Base-by-base conservation (phyloP, 1,284 basidiomycete species). In the Moniliophthora roreri region DNA sequence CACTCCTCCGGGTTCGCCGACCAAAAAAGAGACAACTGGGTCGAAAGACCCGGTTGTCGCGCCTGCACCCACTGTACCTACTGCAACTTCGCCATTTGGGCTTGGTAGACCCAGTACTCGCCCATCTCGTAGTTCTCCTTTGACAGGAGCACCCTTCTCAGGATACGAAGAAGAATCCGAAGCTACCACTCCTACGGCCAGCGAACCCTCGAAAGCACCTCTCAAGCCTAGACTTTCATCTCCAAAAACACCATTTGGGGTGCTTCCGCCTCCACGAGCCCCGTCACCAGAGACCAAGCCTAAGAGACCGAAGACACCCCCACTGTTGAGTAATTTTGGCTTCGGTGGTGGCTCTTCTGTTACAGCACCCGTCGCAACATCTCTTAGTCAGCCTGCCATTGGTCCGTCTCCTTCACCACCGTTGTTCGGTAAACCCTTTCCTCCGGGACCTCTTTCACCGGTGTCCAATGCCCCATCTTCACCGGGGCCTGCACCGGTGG, bases 51-150 rank as follows among this genome's bases (percentile, higher is more conserved):
- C 62, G 21, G 54, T 67, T 9, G 54, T 70, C 36, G 55, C 68
- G 6, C 57, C 70, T 37, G 55, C 68, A 6, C 57, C 69, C 21
- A 45, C 65, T 16, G 58, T 68, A 20, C 60, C 76, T 13, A 62
- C 66, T 10, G 66, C 74, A n/a, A 55, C 65, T 15, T 53, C 61
- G n/a, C 39, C 60, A 0, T 57, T 80, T 41, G 75, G 76, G 23
- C 63, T 76, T 36, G 77, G 79, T 40, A 72, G 81, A 45, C 77
- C 78, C 10, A 82, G 74, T 50, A 85, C 81, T 13, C 77, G 81
- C 9, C 85, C 84, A 0, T 65, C 75, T 6, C 79, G 81, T 39
- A 86, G 84, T 56, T 87, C 85, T 8, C 84, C 85, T 1, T 68
- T 87, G 47, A 80, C 84, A 4, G 77, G 64, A 48, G 67, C 74